Conservation (phyloP, 805 yeast genomes). For the Cyberlindnera euphorbiiphila region DNA sequence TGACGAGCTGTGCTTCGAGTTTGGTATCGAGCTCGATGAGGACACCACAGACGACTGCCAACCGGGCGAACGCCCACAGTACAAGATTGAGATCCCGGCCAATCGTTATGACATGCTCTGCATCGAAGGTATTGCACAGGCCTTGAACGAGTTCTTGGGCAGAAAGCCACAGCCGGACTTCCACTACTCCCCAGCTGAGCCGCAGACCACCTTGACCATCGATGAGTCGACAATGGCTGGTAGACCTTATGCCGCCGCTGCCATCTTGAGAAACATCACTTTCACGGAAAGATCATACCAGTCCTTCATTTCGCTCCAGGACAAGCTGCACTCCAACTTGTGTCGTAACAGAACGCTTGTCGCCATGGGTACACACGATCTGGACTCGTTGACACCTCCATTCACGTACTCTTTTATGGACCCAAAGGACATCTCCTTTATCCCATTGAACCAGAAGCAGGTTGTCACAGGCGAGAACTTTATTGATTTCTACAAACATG, state of each 20-base stretch:
- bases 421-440: constrained; percentile 72
- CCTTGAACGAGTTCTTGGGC: constrained; percentile 87
- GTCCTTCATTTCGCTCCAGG: constrained; percentile 93
- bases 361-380: constrained; percentile 98
- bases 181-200: constrained; percentile 56
- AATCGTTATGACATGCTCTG: constrained; percentile 98
- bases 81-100: constrained; percentile 96
- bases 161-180: constrained; percentile 60
- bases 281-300: constrained; percentile 86
- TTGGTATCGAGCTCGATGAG: constrained; percentile 96
- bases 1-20: constrained; percentile 95
- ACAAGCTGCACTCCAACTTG: constrained; percentile 88
- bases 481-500: constrained; percentile 87
- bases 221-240: constrained; percentile 67
- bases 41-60: constrained; percentile 80
- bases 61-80: constrained; percentile 89
- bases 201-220: constrained; percentile 62
- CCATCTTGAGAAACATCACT: constrained; percentile 78
- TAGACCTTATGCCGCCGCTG: constrained; percentile 94
- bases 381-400: constrained; percentile 74
- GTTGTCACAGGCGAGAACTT: constrained; percentile 71
- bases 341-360: constrained; percentile 97
- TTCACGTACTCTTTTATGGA: constrained; percentile 83
- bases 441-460: constrained; percentile 69
- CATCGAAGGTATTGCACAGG: constrained; percentile 96